Conservation (phyloP, 2,329 filamentous ascomycete genomes). For the Neoascochyta sp. region DNA sequence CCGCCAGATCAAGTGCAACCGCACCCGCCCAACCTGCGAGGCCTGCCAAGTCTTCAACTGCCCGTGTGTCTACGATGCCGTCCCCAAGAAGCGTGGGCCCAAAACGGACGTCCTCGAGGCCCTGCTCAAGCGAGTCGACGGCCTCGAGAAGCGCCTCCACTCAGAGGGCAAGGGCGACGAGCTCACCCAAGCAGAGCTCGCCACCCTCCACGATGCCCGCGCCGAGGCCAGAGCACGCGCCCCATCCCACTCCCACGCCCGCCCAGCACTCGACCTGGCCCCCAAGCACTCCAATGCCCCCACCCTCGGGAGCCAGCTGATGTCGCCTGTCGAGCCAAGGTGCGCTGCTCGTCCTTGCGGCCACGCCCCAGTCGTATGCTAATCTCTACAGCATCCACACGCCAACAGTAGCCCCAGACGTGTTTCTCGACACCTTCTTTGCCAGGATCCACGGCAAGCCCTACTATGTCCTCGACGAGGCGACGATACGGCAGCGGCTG, state of each 20-base stretch:
- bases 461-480: conserved; percentile 76
- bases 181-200: conserved; percentile 24
- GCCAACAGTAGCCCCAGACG: conserved; percentile 54
- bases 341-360: conserved; percentile 15
- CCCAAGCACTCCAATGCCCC: conserved; percentile 20
- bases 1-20: conserved; percentile 83
- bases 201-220: conserved; percentile 18
- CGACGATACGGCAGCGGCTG: conserved; percentile 66
- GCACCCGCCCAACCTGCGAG: conserved; percentile 77
- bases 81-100: conserved; percentile 84
- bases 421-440: conserved; percentile 75
- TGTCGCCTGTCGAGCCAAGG: conserved; percentile 40
- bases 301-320: conserved; percentile 29
- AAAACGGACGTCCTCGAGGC: conserved; percentile 88
- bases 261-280: conserved; percentile 24
- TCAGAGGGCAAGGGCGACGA: conserved; percentile 48
- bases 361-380: conserved; percentile 6
- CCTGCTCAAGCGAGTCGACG: conserved; percentile 78
- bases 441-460: conserved; percentile 75
- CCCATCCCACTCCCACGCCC: conserved; percentile 16
- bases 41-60: conserved; percentile 88
- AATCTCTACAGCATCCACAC: conserved; percentile 35
- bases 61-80: conserved; percentile 82
- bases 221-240: conserved; percentile 20
- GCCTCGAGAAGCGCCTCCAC: conserved; percentile 74